Percentiles rank a stretch among this genome's conserved stretches.
phyloP scores from a whole-genome alignment of 352 stramenopile species.

The Thraustochytrium sp. region DNA sequence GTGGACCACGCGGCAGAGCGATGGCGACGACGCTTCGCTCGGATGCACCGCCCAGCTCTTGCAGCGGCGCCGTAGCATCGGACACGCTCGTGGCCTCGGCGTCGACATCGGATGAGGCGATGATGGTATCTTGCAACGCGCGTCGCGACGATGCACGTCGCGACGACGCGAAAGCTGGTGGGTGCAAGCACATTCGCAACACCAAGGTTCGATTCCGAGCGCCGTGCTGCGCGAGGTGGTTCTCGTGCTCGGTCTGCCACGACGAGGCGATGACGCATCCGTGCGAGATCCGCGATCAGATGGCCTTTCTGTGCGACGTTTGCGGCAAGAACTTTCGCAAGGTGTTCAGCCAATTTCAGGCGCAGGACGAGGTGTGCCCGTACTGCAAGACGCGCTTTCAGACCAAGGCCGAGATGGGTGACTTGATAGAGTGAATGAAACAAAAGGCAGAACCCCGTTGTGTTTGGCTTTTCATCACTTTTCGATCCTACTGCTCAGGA shows the following conservation, averaged over 20 bases:
- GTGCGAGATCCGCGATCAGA: neutral
- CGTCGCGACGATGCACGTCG: too few species aligned
- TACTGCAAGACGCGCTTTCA: neutral
- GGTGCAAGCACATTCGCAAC: neutral
- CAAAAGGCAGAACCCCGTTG: too few species aligned
- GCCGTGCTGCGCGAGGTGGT: neutral
- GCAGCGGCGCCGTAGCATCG: too few species aligned
- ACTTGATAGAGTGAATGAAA: too few species aligned
- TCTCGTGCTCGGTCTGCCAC: neutral
- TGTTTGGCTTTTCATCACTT: too few species aligned
- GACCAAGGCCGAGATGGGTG: neutral
- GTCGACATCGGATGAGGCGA: too few species aligned
- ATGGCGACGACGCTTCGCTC: too few species aligned
- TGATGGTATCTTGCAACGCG: too few species aligned
- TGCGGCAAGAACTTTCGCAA: slow-evolving; percentile 1
- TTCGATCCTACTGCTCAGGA: neutral
- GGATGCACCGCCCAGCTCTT: too few species aligned
- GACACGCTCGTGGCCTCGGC: too few species aligned
- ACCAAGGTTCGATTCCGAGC: neutral
- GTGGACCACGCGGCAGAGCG: too few species aligned
- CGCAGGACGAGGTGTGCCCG: slow-evolving; percentile 2
- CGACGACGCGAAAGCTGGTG: too few species aligned
- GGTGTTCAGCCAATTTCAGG: neutral
- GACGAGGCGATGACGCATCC: neutral
- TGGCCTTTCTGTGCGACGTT: neutral